Evolutionary conservation across 202 grass and related monocot genomes (phyloP).

Genomic region (Carex arenaria): DNA sequence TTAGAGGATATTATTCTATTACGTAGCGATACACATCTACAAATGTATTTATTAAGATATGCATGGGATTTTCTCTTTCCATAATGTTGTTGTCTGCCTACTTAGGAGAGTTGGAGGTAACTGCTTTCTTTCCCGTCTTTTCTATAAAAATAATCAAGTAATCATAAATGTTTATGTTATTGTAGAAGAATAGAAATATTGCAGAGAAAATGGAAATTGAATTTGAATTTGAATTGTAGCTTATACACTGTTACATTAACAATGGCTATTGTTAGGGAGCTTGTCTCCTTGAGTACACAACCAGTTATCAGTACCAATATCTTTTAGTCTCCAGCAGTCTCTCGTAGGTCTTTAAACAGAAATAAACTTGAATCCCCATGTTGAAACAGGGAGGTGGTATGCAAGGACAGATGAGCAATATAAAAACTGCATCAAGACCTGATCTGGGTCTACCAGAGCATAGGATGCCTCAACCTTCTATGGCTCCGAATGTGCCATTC

Average conservation of each 20-base stretch:
- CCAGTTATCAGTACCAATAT: background rate
- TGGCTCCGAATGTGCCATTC: slow-evolving; percentile 47
- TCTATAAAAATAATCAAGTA: background rate
- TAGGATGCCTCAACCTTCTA: slow-evolving; percentile 42
- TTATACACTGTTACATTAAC: background rate
- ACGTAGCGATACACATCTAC: background rate
- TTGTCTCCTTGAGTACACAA: background rate
- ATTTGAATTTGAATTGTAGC: slow-evolving; percentile 3
- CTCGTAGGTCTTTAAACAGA: background rate
- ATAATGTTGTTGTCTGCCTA: background rate
- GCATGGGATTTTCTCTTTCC: background rate
- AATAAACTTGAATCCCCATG: background rate
- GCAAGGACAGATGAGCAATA: slow-evolving; percentile 65
- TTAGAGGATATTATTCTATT: background rate
- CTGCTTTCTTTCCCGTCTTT: background rate
- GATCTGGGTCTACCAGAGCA: slow-evolving; percentile 53
- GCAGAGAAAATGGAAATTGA: background rate
- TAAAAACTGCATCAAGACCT: slow-evolving; percentile 33
- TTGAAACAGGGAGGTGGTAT: slow-evolving; percentile 53
- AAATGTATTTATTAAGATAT: slow-evolving; percentile 5
- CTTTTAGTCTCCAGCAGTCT: background rate
- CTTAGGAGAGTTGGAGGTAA: background rate
- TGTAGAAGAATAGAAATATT: background rate
- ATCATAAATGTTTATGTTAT: background rate
- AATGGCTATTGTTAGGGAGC: background rate